Conservation (phyloP, 2,329 filamentous ascomycete species). For the Zasmidium citrigriseum region DNA sequence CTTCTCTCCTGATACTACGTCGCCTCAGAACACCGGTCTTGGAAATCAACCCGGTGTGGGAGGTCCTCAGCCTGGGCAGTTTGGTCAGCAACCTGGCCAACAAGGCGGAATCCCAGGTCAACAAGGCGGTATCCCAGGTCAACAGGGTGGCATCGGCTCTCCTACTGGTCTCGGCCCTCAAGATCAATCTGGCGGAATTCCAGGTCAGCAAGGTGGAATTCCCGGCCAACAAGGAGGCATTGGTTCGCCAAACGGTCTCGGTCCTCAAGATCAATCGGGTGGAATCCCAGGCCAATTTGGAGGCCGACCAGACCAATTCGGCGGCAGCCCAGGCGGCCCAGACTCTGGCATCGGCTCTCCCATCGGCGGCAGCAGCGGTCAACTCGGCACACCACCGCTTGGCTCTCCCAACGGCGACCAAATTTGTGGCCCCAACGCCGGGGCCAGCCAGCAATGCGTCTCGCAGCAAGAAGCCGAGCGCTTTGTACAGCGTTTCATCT, state of each 20-base stretch:
- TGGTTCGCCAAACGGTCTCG: too few species aligned
- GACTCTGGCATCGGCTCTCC: background rate
- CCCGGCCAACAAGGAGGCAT: too few species aligned
- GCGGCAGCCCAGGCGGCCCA: background rate
- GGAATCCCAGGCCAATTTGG: background rate
- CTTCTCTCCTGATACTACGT: too few species aligned
- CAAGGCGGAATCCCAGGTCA: background rate
- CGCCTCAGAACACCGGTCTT: too few species aligned
- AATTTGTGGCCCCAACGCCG: background rate
- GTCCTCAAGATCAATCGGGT: too few species aligned
- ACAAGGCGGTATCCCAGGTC: background rate
- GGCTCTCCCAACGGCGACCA: background rate
- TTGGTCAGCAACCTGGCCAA: too few species aligned
- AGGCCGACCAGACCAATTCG: background rate
- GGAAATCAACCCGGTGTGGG: background rate
- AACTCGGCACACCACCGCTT: background rate
- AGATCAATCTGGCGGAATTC: background rate
- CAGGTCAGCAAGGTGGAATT: too few species aligned
- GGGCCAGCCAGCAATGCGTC: constrained; percentile 14
- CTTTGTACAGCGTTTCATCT: constrained; percentile 13
- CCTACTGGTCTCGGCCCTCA: background rate
- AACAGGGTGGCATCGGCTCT: background rate
- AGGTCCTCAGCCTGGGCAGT: background rate
- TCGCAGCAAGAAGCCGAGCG: constrained; percentile 11
- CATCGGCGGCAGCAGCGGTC: background rate